phyloP scores from a whole-genome alignment of 2,329 filamentous ascomycete species.

The Monosporascus sp. region DNA sequence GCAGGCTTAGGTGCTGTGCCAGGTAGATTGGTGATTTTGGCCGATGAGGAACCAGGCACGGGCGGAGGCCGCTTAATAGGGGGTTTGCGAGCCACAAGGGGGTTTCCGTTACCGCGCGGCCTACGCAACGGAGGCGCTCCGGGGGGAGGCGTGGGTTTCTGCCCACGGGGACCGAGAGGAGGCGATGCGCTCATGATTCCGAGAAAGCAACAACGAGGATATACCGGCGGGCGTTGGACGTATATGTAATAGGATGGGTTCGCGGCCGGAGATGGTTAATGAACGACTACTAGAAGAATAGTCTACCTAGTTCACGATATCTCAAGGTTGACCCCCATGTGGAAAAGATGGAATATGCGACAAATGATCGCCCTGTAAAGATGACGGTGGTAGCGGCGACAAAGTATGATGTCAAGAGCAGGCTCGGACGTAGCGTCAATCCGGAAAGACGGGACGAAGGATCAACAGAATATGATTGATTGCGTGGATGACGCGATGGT shows the following conservation, averaged over 20 bases:
- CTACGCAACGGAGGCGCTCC: slow-evolving; percentile 35
- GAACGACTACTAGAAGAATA: background rate
- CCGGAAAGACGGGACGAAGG: background rate
- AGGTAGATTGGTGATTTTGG: slow-evolving; percentile 9
- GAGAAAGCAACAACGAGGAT: background rate
- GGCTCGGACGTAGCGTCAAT: background rate
- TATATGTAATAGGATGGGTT: background rate
- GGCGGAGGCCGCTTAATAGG: slow-evolving; percentile 32
- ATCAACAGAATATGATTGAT: background rate
- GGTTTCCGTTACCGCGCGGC: slow-evolving; percentile 48
- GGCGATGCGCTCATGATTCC: slow-evolving; percentile 35
- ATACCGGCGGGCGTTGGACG: background rate
- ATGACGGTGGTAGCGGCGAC: background rate
- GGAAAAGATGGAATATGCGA: background rate
- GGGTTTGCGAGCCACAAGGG: slow-evolving; percentile 58
- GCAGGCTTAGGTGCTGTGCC: slow-evolving; percentile 11
- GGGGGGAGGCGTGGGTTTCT: slow-evolving; percentile 39
- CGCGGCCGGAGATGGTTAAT: background rate
- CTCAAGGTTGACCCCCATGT: background rate
- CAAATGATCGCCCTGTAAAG: background rate
- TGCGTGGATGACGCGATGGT: background rate
- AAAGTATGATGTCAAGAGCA: background rate
- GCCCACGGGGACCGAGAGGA: slow-evolving; percentile 38
- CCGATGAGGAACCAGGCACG: slow-evolving; percentile 20
- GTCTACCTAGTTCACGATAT: background rate